phyloP scores from a whole-genome alignment of 306 rosid genomes.

The Cucurbita ficifolia region DNA sequence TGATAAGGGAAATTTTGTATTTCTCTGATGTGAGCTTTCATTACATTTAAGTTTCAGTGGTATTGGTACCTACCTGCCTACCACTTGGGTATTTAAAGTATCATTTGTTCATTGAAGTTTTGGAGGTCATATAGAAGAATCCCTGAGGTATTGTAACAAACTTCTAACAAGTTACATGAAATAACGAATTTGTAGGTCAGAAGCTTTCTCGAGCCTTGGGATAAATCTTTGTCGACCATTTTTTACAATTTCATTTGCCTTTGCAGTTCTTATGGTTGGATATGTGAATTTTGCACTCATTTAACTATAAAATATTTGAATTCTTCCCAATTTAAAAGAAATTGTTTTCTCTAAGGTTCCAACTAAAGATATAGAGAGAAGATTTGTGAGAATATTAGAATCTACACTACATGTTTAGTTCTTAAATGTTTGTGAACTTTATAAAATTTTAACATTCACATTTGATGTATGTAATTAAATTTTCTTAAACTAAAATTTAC shows the following conservation, averaged over 20 bases:
- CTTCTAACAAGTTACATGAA: not conserved
- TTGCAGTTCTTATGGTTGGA: not conserved
- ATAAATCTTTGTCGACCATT: not conserved
- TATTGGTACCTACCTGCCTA: not conserved
- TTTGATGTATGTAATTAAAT: no score
- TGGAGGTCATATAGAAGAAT: not conserved
- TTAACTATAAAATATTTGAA: not conserved
- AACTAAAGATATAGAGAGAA: not conserved
- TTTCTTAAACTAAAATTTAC: no score
- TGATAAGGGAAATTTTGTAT: slow-evolving; percentile 6
- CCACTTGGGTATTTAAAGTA: not conserved
- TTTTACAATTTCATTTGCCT: not conserved
- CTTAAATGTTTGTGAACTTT: no score
- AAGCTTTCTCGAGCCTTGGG: not conserved
- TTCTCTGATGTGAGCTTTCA: not conserved
- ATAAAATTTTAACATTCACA: no score
- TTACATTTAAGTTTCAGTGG: not conserved
- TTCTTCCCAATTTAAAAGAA: not conserved
- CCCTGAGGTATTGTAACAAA: not conserved
- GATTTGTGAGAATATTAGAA: not conserved
- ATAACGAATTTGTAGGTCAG: not conserved
- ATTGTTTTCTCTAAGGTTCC: not conserved
- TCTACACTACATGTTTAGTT: no score
- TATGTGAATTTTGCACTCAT: not conserved
- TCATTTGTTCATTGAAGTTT: not conserved